phyloP scores from a whole-genome alignment of 805 yeast genomes.

The Lipomyces kockii region DNA sequence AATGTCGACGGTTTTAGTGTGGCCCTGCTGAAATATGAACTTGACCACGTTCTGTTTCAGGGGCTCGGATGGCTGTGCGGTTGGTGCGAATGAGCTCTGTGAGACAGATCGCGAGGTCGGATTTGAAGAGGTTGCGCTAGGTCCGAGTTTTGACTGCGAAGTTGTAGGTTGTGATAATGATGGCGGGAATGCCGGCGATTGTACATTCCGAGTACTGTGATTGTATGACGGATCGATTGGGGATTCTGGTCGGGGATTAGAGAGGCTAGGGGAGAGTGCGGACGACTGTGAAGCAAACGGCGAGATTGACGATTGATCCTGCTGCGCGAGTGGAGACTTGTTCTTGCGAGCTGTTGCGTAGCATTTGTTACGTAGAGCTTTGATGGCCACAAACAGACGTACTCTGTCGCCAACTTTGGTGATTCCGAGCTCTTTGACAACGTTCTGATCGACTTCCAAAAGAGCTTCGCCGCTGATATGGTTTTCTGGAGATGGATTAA shows the following conservation, averaged over 20 bases:
- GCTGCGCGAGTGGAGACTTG: conserved; percentile 19
- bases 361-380: conserved; percentile 50
- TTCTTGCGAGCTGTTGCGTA: conserved; percentile 19
- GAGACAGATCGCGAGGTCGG: conserved; percentile 3
- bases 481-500: conserved; percentile 45
- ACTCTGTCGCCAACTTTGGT: conserved; percentile 83
- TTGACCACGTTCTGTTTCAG: conserved; percentile 50
- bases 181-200: conserved; percentile 4
- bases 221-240: conserved; percentile 7
- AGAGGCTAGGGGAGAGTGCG: conserved; percentile 33
- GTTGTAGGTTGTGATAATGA: background rate
- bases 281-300: conserved; percentile 27
- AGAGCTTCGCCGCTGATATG: conserved; percentile 62
- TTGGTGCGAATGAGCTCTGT: background rate
- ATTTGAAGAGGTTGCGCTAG: background rate
- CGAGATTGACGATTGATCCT: conserved; percentile 38
- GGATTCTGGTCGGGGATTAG: conserved; percentile 9
- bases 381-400: conserved; percentile 63
- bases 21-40: conserved; percentile 76
- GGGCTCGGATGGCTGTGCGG: conserved; percentile 15
- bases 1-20: conserved; percentile 67
- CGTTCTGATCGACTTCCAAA: conserved; percentile 62
- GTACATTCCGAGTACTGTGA: conserved; percentile 7
- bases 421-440: conserved; percentile 75
- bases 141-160: background rate